Base-by-base conservation (phyloP, 495 filamentous ascomycete species). In the Hypoxylon perforatum region DNA sequence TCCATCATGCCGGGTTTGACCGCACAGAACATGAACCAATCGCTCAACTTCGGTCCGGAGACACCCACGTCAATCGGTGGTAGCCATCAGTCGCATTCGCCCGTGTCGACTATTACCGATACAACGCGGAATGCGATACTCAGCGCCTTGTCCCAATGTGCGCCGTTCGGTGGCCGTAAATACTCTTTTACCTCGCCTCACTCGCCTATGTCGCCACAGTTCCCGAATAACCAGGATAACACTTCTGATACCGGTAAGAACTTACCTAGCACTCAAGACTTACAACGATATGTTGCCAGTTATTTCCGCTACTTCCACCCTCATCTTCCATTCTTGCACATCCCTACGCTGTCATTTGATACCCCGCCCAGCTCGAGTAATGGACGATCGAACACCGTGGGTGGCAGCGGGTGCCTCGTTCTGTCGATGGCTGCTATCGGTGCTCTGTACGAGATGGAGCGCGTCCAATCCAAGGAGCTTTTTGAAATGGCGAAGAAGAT, bases 351-450 rank as follows among this genome's bases (percentile, higher is more conserved):
- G 48, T 91, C 93, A 35, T 97, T 99, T 80, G 92, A 97, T 73
- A 85, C 89, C 14, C 85, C 90, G 19, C 84, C 90, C 42, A 90
- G 86, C 66, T 84, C 87, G 25, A 79, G 81, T 52, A 83, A 84
- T 63, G 86, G 86, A 67, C 88, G 87, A 57, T 81, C 84, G 35
- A 87, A 87, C 50, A 85, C 91, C 55, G 81, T 87, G 51, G 92
- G 92, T 42, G 94, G 94, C 36, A 92, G 90, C 46, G 95, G 94
- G 47, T 97, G 92, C 73, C 81, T 99, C 61, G 90, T 98, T 55
- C 84, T 99, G 15, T 95, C 93, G 7, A 99, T 98, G 89, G 92
- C 96, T 51, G 92, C 95, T 50, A 96, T 98, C 67, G 95, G 95
- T 48, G 93, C 95, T 35, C 78, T 97, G n/a, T 97, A 97, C 76